Percentiles rank a stretch among this genome's conserved stretches.
These are phyloP conservation scores for Somion occarium DNA, from an alignment of 1,284 basidiomycete species.

Conservation along the genomic window DNA sequence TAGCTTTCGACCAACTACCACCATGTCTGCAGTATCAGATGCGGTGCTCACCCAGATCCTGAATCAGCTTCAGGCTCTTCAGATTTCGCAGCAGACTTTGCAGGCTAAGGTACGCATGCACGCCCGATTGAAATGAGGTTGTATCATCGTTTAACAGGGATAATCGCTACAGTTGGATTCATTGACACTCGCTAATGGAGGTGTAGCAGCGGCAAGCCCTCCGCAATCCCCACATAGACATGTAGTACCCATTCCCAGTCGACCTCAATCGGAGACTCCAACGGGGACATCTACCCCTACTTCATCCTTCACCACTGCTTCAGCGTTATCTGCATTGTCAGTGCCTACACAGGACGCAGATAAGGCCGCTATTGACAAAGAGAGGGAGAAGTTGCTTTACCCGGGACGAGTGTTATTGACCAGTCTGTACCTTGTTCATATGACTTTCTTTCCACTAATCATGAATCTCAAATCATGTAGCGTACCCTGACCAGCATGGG, in stretches of 20 bases:
- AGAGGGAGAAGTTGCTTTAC: slow-evolving; percentile 70
- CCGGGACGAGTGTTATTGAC: slow-evolving; percentile 78
- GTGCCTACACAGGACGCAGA: slow-evolving; percentile 16
- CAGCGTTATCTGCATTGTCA: slow-evolving; percentile 22
- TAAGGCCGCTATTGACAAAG: slow-evolving; percentile 43
- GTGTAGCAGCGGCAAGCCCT: slow-evolving; percentile 17
- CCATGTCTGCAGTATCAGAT: slow-evolving; percentile 38
- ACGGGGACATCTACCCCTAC: slow-evolving; percentile 21
- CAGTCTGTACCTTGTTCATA: slow-evolving; percentile 43
- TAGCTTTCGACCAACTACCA: slow-evolving; percentile 1
- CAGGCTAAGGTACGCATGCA: slow-evolving; percentile 60
- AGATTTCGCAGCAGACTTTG: slow-evolving; percentile 67
- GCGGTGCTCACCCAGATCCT: slow-evolving; percentile 70
- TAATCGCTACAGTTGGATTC: slow-evolving; percentile 32
- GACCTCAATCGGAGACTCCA: slow-evolving; percentile 18
- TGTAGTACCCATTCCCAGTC: slow-evolving; percentile 21
- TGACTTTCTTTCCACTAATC: slow-evolving; percentile 8
- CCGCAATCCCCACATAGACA: slow-evolving; percentile 20
- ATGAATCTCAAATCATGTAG: slow-evolving; percentile 36
- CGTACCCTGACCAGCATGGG: slow-evolving; percentile 70
- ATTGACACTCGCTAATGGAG: too few relatives aligned
- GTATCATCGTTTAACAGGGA: background rate
- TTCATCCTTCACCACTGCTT: slow-evolving; percentile 16
- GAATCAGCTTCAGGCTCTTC: slow-evolving; percentile 60
- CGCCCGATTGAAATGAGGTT: background rate